Conservation (phyloP, 805 yeast species). For the Brettanomyces nanus region DNA sequence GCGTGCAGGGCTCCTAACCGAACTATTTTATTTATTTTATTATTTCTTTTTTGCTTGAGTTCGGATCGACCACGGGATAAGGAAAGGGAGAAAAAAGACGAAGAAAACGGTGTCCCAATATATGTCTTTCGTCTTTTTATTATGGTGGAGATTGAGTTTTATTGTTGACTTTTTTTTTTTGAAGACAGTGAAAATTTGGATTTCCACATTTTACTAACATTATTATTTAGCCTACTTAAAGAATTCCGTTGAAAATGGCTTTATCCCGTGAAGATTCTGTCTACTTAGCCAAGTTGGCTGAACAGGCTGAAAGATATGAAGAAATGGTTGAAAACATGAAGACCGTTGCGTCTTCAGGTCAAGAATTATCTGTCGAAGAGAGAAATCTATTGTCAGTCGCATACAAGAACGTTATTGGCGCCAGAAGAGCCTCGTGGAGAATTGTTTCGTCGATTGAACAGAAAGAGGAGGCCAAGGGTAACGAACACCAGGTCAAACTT, state of each 20-base stretch:
- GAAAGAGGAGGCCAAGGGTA: conserved; percentile 95
- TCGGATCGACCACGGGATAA: too few relatives aligned
- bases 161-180: too few relatives aligned
- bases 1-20: too few relatives aligned
- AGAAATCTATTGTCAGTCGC: conserved; percentile 96
- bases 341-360: conserved; percentile 92
- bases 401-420: conserved; percentile 96
- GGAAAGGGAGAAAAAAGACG: too few relatives aligned
- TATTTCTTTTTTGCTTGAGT: too few relatives aligned
- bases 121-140: too few relatives aligned
- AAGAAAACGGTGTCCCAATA: too few relatives aligned
- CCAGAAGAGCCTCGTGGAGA: conserved; percentile 99
- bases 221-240: not conserved
- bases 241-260: conserved; percentile 38
- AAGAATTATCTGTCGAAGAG: conserved; percentile 94
- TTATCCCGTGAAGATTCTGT: conserved; percentile 96
- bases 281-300: conserved; percentile 96
- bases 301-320: conserved; percentile 99
- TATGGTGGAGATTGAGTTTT: not conserved
- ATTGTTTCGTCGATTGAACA: conserved; percentile 97
- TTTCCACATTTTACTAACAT: not conserved
- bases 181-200: too few relatives aligned
- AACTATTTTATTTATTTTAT: too few relatives aligned
- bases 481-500: conserved; percentile 79
- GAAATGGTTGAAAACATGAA: conserved; percentile 99